Percentiles rank a stretch among this genome's conserved stretches.
Evolutionary conservation across 1,284 basidiomycete genomes (phyloP).

Genomic region (Austropuccinia psidii): DNA sequence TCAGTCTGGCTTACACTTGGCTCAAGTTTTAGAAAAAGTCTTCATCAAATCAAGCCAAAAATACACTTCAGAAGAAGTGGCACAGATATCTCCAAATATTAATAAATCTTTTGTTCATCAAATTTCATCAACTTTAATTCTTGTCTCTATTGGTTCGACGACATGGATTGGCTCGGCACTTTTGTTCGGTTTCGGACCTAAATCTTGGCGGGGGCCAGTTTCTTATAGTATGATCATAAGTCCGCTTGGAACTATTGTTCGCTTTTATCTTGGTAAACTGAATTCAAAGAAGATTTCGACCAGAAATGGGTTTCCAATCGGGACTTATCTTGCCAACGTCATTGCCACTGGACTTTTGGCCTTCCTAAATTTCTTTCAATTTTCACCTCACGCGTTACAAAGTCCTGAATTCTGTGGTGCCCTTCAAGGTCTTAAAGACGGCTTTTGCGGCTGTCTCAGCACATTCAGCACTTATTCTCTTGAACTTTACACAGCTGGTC

Average conservation of each 20-base stretch:
- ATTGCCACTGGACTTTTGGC: constrained; percentile 69
- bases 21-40: constrained; percentile 27
- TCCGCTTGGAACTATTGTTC: constrained; percentile 76
- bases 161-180: constrained; percentile 56
- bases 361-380: constrained; percentile 63
- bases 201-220: constrained; percentile 65
- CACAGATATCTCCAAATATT: too few species aligned
- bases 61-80: not conserved
- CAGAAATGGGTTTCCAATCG: constrained; percentile 60
- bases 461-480: constrained; percentile 89
- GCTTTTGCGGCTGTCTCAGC: constrained; percentile 89
- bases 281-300: constrained; percentile 57
- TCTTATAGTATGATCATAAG: constrained; percentile 83
- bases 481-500: constrained; percentile 61
- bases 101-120: constrained; percentile 33
- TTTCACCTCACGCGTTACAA: constrained; percentile 49
- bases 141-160: constrained; percentile 39
- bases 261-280: constrained; percentile 68
- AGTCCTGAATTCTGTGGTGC: constrained; percentile 59
- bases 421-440: constrained; percentile 72
- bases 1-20: constrained; percentile 31
- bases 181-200: constrained; percentile 66
- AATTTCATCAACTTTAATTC: not conserved
- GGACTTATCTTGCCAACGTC: constrained; percentile 81
- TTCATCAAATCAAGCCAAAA: not conserved